A percentile compares a stretch with the other conserved stretches of the same genome.
phyloP scores from a whole-genome alignment of 164 flowering plant species.

The Piper betle region DNA sequence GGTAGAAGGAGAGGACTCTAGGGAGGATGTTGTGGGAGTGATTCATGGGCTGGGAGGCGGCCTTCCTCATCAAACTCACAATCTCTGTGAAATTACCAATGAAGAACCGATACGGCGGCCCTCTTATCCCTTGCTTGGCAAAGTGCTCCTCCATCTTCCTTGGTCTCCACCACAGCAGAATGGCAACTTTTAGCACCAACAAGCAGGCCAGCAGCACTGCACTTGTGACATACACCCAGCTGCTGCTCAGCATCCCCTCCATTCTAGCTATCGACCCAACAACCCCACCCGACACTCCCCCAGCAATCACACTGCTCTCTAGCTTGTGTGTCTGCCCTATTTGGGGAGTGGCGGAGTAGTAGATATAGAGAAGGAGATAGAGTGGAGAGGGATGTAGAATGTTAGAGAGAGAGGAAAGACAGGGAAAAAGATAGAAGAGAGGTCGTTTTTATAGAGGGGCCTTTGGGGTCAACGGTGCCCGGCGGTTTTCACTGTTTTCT shows the following conservation, averaged over 20 bases:
- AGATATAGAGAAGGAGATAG: neutral
- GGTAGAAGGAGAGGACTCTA: neutral
- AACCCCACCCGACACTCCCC: neutral
- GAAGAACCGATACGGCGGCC: neutral
- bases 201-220: constrained; percentile 11
- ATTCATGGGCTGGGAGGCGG: neutral
- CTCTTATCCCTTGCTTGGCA: neutral
- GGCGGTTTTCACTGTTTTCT: constrained; percentile 6
- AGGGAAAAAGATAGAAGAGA: constrained; percentile 2
- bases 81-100: neutral
- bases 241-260: constrained; percentile 1
- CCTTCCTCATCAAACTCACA: neutral
- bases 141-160: neutral
- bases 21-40: neutral
- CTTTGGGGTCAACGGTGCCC: constrained; percentile 56
- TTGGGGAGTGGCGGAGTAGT: neutral
- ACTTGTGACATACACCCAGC: constrained; percentile 10
- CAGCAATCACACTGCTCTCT: constrained; percentile 2
- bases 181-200: constrained; percentile 28
- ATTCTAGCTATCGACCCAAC: constrained; percentile 1
- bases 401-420: constrained; percentile 11
- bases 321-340: constrained; percentile 2
- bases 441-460: constrained; percentile 17
- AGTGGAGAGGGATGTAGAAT: neutral
- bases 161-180: constrained; percentile 33